A percentile compares a stretch with the other conserved stretches of the same genome.
Conservation (phyloP, 768 basidiomycete species). For the Lactarius tabidus region DNA sequence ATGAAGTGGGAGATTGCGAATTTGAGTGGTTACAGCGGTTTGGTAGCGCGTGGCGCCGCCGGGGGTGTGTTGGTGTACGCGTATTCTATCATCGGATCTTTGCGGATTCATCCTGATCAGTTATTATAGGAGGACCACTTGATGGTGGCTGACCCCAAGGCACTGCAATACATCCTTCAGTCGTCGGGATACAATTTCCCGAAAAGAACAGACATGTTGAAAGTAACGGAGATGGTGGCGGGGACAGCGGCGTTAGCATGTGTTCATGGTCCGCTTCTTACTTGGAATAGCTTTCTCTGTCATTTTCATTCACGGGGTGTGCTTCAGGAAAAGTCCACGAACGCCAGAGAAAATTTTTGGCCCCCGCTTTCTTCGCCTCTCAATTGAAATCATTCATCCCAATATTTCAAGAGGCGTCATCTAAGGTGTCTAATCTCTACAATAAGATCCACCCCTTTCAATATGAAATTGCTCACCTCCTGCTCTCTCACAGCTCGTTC, state of each 20-base stretch:
- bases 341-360: constrained; percentile 29
- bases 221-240: constrained; percentile 24
- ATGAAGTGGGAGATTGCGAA: constrained; percentile 29
- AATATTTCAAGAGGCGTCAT: constrained; percentile 23
- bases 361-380: constrained; percentile 27
- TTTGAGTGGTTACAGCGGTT: constrained; percentile 19
- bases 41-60: constrained; percentile 22
- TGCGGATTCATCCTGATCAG: not conserved
- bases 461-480: not conserved
- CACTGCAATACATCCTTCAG: constrained; percentile 31
- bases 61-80: constrained; percentile 24
- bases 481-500: constrained; percentile 22
- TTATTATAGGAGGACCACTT: constrained; percentile 4
- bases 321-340: constrained; percentile 25
- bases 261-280: constrained; percentile 20
- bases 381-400: constrained; percentile 29
- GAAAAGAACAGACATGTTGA: constrained; percentile 19
- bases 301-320: not conserved
- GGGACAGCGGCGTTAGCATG: constrained; percentile 23
- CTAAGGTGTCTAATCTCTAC: constrained; percentile 22
- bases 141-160: constrained; percentile 20
- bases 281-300: not conserved
- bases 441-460: not conserved
- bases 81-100: not conserved
- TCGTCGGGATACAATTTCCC: constrained; percentile 30